phyloP scores from a whole-genome alignment of 1,139 yeast genomes.

The Hansenula lynferdii region DNA sequence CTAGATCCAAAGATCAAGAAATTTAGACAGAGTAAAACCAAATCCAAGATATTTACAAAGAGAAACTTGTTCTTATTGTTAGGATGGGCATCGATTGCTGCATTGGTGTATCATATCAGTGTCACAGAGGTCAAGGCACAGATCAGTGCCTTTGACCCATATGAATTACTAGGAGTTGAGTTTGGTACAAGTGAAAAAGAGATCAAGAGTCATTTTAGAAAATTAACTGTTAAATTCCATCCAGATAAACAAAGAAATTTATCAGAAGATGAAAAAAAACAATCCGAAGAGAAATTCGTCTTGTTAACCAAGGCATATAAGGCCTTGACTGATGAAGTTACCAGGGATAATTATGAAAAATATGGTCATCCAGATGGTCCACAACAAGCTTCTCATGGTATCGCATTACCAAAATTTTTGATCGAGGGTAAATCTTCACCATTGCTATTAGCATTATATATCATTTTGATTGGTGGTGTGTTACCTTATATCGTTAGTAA shows the following conservation, averaged over 20 bases:
- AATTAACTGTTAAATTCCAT: conserved; percentile 80
- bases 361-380: conserved; percentile 99
- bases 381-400: conserved; percentile 90
- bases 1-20: conserved; percentile 29
- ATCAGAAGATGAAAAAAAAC: conserved; percentile 48
- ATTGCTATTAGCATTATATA: conserved; percentile 59
- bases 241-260: conserved; percentile 86
- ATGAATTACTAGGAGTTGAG: conserved; percentile 74
- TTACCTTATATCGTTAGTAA: conserved; percentile 75
- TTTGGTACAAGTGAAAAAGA: conserved; percentile 69
- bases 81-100: conserved; percentile 67
- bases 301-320: conserved; percentile 88
- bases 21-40: conserved; percentile 32
- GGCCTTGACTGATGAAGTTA: conserved; percentile 86
- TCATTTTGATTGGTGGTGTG: conserved; percentile 66
- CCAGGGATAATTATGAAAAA: conserved; percentile 74
- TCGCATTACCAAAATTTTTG: conserved; percentile 89
- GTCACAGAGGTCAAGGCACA: conserved; percentile 35
- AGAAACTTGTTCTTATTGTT: conserved; percentile 41
- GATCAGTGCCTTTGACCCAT: conserved; percentile 75
- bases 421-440: conserved; percentile 82
- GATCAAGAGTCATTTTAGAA: conserved; percentile 78
- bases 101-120: conserved; percentile 46
- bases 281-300: conserved; percentile 73
- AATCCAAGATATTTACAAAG: conserved; percentile 39